Evolutionary conservation across 306 rosid genomes (phyloP), one percentile per base, ranked within the genome.

Genomic region (Acacia acuminata): DNA sequence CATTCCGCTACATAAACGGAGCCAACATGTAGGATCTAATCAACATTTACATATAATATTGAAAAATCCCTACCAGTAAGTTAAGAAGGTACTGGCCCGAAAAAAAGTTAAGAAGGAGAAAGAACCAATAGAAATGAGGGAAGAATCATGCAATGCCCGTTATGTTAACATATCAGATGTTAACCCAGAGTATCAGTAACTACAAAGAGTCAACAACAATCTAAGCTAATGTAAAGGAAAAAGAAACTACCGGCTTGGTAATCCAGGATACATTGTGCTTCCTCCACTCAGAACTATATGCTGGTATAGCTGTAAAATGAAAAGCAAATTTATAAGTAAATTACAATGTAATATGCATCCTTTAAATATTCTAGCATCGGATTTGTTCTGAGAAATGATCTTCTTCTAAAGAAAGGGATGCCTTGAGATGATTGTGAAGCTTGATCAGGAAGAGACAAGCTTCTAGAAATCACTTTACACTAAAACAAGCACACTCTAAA

Each of bases 251-350:
- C 99, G 91, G 90, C 99, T 96, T 55, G 99, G 98, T 85, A 96
- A 85, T 87, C 99, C 99, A 70, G 99, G 99, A 90, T 94, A 96
- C 99, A 96, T 96, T 66, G 99, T 96, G 91, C 99, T 96, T 79
- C 99, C 99, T 85, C 99, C 98, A 85, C 99, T 96, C 84, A 96
- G 86, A 83, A 96, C 99, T 69, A 96, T 96, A 85, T 96, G 99
- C 85, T 96, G 99, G 88, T 96, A 96, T 83, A 96, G 94, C 99
- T 96, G 94, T 89, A 88, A 85, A 76, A 80, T 22, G 24, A 84
- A 79, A 81, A 80, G 25, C 12, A 56, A 56, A n/a, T n/a, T 56
- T 56, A 56, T n/a, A n/a, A 20, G 22, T n/a, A 56, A 78, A 40
- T 58, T 27, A 80, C 36, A 63, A 48, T 48, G 4, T 48, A 48